Evolutionary conservation across 192 early-diverging fungal species (phyloP).

Genomic region (Linnemannia hyalina): DNA sequence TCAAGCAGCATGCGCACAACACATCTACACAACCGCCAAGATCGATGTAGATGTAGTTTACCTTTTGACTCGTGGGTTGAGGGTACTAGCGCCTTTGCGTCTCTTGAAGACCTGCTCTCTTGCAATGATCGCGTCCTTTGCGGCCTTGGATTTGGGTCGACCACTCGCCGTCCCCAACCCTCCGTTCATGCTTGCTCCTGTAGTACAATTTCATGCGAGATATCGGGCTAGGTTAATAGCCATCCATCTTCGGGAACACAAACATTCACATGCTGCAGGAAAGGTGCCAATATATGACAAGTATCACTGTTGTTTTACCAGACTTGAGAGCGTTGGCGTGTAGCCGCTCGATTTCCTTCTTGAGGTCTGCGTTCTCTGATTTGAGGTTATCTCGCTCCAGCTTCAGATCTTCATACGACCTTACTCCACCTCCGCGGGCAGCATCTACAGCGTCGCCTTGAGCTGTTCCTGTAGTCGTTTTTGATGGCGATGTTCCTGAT

Average conservation of each 20-base stretch:
- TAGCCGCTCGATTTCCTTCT: constrained; percentile 37
- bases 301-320: not conserved
- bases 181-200: not conserved
- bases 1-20: not conserved
- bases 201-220: not conserved
- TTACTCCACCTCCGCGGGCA: not conserved
- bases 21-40: no score
- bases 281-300: not conserved
- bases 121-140: constrained; percentile 36
- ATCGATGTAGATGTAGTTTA: not conserved
- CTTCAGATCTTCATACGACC: constrained; percentile 35
- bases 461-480: not conserved
- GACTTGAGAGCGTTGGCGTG: constrained; percentile 23
- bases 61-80: constrained; percentile 52
- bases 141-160: constrained; percentile 42
- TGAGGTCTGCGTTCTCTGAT: constrained; percentile 33
- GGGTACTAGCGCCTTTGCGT: constrained; percentile 38
- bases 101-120: constrained; percentile 43
- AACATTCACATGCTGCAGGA: not conserved
- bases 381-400: constrained; percentile 44
- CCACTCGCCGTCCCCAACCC: constrained; percentile 20
- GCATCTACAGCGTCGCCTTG: not conserved
- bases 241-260: not conserved
- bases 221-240: not conserved
- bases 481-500: not conserved